Evolutionary conservation across 1,284 basidiomycete species (phyloP).

Genomic region (Trametes sp.): DNA sequence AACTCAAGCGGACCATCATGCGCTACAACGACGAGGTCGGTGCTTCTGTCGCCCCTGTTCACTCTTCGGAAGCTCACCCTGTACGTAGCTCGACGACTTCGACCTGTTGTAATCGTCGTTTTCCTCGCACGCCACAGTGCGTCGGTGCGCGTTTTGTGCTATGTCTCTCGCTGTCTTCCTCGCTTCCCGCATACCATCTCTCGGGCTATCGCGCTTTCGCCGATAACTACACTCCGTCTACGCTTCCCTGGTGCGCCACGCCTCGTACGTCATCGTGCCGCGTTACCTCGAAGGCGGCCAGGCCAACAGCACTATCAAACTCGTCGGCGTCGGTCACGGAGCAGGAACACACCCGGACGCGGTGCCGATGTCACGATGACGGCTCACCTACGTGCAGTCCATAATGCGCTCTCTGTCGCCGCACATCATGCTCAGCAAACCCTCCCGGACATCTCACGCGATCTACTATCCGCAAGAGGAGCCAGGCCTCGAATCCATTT

Average conservation of each 20-base stretch:
- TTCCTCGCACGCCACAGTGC: background rate
- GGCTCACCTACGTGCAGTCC: background rate
- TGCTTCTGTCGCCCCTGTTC: conserved; percentile 16
- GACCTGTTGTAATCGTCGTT: conserved; percentile 69
- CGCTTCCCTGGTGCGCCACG: background rate
- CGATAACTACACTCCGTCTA: background rate
- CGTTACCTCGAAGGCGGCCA: background rate
- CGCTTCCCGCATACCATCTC: background rate
- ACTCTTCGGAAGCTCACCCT: conserved; percentile 14
- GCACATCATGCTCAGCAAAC: background rate
- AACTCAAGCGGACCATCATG: conserved; percentile 96
- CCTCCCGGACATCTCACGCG: background rate
- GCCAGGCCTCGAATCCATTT: conserved; percentile 24
- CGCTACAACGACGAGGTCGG: conserved; percentile 95
- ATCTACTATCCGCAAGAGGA: conserved; percentile 11
- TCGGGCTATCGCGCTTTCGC: background rate
- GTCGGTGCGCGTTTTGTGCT: no score
- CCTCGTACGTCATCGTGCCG: background rate
- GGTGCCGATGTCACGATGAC: background rate
- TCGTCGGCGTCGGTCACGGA: background rate
- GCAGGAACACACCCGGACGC: no score
- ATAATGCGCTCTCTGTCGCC: background rate
- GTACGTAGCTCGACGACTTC: conserved; percentile 86
- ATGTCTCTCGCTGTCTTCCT: background rate
- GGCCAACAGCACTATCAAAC: background rate